Base-by-base conservation (phyloP, 495 filamentous ascomycete genomes). In the Penicillium chermesinum region DNA sequence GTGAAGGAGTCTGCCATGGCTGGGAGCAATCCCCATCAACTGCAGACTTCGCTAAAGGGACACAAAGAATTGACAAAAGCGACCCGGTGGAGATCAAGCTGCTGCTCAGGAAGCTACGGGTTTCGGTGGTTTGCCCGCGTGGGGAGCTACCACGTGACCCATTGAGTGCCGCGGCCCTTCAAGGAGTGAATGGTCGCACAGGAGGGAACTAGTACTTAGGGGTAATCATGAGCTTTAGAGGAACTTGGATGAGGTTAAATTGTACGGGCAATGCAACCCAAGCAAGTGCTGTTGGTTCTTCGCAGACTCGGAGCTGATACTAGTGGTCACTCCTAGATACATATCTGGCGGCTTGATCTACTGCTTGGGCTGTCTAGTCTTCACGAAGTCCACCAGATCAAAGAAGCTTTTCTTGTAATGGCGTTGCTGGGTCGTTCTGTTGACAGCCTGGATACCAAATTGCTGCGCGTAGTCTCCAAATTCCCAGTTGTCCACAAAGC, bases 401-500 rank as follows among this genome's bases (percentile, higher is more conserved):
- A 76, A 76, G 37, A 75, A 69, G 44, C 69, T 73, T 55, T 68
- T 69, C 56, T 75, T 75, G 46, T 63, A 76, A 15, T 50, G 49
- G n/a, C 73, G 48, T 36, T 70, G 49, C 36, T 63, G 64, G 3
- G 57, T 66, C 1, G 65, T 71, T n/a, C 62, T 52, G 53, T 75
- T 70, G 2, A 77, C 66, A 0, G 50, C 52, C 47, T 74, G 73
- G 32, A 74, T 47, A 0, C 73, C 73, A 56, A 70, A 77, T 7
- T 70, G 68, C 18, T 54, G 38, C 0, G 43, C 46, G 47, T 66
- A 71, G 42, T 63, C 58, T 10, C 72, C 72, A 56, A 75, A 76
- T 38, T 75, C 71, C 64, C 67, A 70, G 41, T 76, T 74, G 52
- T 74, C 70, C 8, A 61, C 53, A 19, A 69, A 68, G 21, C 66